Base-by-base conservation (phyloP, 2,329 filamentous ascomycete species). In the Blastomyces gilchristii region DNA sequence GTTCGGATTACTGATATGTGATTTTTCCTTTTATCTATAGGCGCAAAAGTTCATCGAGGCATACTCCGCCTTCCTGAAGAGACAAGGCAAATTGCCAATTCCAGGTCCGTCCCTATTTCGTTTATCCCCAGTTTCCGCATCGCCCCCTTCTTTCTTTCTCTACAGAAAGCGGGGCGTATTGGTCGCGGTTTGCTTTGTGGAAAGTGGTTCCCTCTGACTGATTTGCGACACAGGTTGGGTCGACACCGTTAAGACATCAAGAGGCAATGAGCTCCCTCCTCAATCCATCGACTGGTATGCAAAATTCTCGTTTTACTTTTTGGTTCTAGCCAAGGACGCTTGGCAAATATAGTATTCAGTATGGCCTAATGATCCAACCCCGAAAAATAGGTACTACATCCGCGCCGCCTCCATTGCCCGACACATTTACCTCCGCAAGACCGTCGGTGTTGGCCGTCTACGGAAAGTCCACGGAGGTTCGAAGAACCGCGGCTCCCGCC, bases 351-450 rank as follows among this genome's bases (percentile, higher is more conserved):
- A 43, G 4, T 22, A n/a, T 60, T 14, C 31, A 41, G 45, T 37
- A 18, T 52, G 16, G 45, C 16, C 50, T 57, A 37, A 58, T 47
- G 34, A 64, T 56, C 31, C 31, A 12, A 34, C 43, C 34, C 12
- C 28, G 16, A 9, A 53, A 50, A 60, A 61, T 62, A 83, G 82
- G 82, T 87, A 85, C 83, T 88, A 88, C 82, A 78, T 87, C 78
- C 92, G 94, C 77, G 92, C 93, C 75, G 94, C 94, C 74, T 87
- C 93, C 71, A 88, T 99, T 78, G 94, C 94, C 76, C 91, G 92
- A 77, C 93, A 97, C 85, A 88, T 99, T 85, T 99, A 99, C 86
- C 85, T 99, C 80, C 90, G 94, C 84, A 99, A 99, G 87, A 97
- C 92, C 68, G 92, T 99, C 78, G 94, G 94, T 85, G 91, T 99